These are phyloP conservation scores for Lactarius vividus DNA, from an alignment of 768 basidiomycete genomes.

Conservation along the genomic window DNA sequence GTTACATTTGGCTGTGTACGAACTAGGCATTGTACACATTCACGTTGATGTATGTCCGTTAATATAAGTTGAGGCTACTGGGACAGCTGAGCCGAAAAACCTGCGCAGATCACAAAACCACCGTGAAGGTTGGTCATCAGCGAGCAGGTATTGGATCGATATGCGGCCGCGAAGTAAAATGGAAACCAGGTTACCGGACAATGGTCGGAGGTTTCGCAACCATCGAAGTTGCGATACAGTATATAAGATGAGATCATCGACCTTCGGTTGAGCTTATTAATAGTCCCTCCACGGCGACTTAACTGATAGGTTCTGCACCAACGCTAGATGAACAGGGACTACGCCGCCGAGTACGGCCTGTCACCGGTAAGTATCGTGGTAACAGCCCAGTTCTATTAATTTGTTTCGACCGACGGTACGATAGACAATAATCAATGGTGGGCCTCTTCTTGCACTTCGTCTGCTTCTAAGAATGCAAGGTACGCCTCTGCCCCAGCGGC, in stretches of 20 bases:
- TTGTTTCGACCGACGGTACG: background rate
- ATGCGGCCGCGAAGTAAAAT: background rate
- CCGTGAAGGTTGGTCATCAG: background rate
- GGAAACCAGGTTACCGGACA: background rate
- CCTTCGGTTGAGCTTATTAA: background rate
- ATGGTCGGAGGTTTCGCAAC: background rate
- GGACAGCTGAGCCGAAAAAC: background rate
- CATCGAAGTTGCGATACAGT: background rate
- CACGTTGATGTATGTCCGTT: background rate
- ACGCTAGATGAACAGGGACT: background rate
- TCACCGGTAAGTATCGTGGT: background rate
- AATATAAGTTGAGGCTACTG: background rate
- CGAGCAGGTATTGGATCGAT: background rate
- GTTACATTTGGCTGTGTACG: background rate
- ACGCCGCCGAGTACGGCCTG: background rate
- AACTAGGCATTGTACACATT: too few relatives aligned
- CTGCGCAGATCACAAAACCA: background rate
- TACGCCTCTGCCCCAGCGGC: conserved; percentile 42
- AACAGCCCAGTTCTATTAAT: conserved; percentile 5
- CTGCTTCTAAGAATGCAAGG: conserved; percentile 44
- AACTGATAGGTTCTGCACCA: background rate
- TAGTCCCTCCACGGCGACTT: background rate
- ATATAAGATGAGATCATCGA: background rate
- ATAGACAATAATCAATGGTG: conserved; percentile 31
- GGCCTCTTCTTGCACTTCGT: conserved; percentile 40